Evolutionary conservation across 179 eudicot species (phyloP), one percentile per base, ranked within the genome.

Genomic region (Patellifolia procumbens): DNA sequence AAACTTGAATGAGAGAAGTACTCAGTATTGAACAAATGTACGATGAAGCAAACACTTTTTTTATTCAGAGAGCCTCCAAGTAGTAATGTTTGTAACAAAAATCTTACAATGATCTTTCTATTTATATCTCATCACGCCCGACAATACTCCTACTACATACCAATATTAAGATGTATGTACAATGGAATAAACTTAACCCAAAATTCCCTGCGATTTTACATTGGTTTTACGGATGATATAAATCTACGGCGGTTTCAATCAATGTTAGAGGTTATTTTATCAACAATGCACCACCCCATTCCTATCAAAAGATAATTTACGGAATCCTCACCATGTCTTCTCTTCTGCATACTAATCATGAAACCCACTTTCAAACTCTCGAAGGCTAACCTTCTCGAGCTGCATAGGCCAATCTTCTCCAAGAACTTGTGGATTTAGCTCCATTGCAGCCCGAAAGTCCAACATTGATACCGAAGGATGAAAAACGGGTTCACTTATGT

Each of bases 391-490:
- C 79, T 84, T 93, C 86, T 91, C 97, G 16, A 89, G 89, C 52
- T 81, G 91, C 48, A 80, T 53, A 0, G 91, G 89, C 92, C 97
- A 89, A 81, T 90, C 88, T 68, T 86, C 87, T 53, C 97, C 95
- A 59, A 91, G 92, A 61, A 80, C 32, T 45, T 43, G 66, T 12
- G 95, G 92, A 78, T 89, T 79, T 37, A 82, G 66, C 87, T 87
- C 92, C 91, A 89, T 80, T 51, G 95, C 87, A 76, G 87, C 85
- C 72, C 82, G 86, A 68, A 92, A 86, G 78, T 92, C 95, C 68
- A 85, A 49, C 76, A 85, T 74, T 22, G 92, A 87, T 22, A 80
- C 84, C 52, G 79, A 68, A 76, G 64, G 13, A 76, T 59, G 13
- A 11, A 76, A 61, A 28, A 64, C 46, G n/a, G 48, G 68, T 39